phyloP scores from a whole-genome alignment of 2,329 filamentous ascomycete species.

The Dothistroma septosporum region DNA sequence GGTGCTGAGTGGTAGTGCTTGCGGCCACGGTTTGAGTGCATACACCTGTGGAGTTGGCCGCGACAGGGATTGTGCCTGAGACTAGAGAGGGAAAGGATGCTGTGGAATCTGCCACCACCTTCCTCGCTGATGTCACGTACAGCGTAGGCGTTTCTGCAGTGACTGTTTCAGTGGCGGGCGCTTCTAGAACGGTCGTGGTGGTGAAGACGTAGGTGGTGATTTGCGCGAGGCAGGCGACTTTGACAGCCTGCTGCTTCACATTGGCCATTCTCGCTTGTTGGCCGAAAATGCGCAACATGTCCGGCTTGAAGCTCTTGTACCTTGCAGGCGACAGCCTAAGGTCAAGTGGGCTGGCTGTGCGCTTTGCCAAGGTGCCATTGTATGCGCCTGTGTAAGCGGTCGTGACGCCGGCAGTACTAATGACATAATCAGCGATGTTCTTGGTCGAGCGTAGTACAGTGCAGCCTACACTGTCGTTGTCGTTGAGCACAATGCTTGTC shows the following conservation, averaged over 20 bases:
- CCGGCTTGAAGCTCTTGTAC: background rate
- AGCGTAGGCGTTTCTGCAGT: slow-evolving; percentile 21
- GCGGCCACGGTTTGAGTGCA: slow-evolving; percentile 24
- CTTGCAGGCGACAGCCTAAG: slow-evolving; percentile 8
- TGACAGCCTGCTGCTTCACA: slow-evolving; percentile 16
- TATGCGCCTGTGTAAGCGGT: slow-evolving; percentile 27
- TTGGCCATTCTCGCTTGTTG: slow-evolving; percentile 13
- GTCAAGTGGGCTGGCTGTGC: slow-evolving; percentile 20
- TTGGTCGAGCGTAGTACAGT: background rate
- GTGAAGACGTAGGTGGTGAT: slow-evolving; percentile 24
- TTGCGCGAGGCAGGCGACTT: slow-evolving; percentile 25
- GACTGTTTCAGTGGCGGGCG: slow-evolving; percentile 21
- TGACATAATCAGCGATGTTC: background rate
- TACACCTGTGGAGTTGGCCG: slow-evolving; percentile 5
- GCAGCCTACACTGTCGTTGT: slow-evolving; percentile 21
- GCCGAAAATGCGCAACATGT: slow-evolving; percentile 19
- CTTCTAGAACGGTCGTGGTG: slow-evolving; percentile 17
- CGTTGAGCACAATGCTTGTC: slow-evolving; percentile 14
- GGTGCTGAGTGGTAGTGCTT: slow-evolving; percentile 27
- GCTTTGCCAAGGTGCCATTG: slow-evolving; percentile 21
- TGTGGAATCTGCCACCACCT: slow-evolving; percentile 5
- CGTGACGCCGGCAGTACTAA: slow-evolving; percentile 16
- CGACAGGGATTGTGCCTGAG: slow-evolving; percentile 7
- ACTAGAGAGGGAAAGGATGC: background rate
- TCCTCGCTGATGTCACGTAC: slow-evolving; percentile 16